Evolutionary conservation across 2,329 filamentous ascomycete genomes (phyloP).

Genomic region (Penicillium sp.): DNA sequence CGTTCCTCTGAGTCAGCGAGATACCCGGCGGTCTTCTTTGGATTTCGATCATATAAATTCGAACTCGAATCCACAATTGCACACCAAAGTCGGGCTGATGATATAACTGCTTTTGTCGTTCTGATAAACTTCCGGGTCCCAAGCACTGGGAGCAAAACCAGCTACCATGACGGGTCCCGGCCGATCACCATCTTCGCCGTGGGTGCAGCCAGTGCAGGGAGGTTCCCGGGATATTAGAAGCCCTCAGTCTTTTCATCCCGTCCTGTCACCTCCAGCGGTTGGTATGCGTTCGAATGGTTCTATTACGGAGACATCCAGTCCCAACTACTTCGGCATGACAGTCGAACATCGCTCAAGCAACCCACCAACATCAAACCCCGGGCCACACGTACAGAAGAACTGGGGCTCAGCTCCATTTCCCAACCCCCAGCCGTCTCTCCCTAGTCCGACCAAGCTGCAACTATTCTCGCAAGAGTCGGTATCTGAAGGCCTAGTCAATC

Average conservation of each 20-base stretch:
- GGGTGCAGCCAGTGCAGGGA: conserved; percentile 27
- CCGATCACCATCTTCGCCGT: conserved; percentile 34
- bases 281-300: conserved; percentile 17
- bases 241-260: conserved; percentile 17
- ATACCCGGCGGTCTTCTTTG: not conserved
- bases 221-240: conserved; percentile 16
- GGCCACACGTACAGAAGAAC: conserved; percentile 64
- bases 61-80: not conserved
- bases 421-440: conserved; percentile 66
- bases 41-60: not conserved
- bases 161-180: conserved; percentile 35
- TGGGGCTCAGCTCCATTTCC: conserved; percentile 71
- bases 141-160: conserved; percentile 20
- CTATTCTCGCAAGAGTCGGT: conserved; percentile 63
- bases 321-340: conserved; percentile 83
- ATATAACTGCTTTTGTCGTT: conserved; percentile 8
- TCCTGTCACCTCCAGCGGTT: conserved; percentile 22
- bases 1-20: not conserved
- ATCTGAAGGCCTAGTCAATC: conserved; percentile 76
- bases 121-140: not conserved
- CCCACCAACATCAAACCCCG: conserved; percentile 60
- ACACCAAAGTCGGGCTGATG: conserved; percentile 4
- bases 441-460: conserved; percentile 39
- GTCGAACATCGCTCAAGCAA: conserved; percentile 59
- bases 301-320: conserved; percentile 53